Evolutionary conservation across 1,139 yeast species (phyloP).

Genomic region (Meyerozyma carpophila): DNA sequence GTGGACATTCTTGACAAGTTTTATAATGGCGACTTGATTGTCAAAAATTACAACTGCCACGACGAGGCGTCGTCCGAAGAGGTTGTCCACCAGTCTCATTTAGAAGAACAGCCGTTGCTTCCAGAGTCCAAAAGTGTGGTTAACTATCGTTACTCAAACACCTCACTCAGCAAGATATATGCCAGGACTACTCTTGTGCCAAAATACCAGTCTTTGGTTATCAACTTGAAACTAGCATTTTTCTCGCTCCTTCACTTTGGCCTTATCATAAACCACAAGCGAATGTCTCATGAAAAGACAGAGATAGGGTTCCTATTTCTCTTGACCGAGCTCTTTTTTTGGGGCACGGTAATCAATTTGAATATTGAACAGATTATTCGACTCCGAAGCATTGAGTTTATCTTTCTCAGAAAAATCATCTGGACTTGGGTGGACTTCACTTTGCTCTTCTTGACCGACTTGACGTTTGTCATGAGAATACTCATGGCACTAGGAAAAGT

Average conservation of each 20-base stretch:
- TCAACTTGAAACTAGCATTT: slow-evolving; percentile 29
- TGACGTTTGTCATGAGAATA: slow-evolving; percentile 22
- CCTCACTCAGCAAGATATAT: slow-evolving; percentile 26
- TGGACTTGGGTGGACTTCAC: slow-evolving; percentile 40
- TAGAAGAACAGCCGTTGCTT: slow-evolving; percentile 23
- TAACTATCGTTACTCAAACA: slow-evolving; percentile 30
- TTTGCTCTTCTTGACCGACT: slow-evolving; percentile 26
- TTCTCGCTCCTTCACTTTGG: slow-evolving; percentile 29
- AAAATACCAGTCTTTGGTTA: slow-evolving; percentile 39
- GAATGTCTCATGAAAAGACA: slow-evolving; percentile 4
- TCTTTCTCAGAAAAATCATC: slow-evolving; percentile 30
- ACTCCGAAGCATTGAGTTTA: slow-evolving; percentile 38
- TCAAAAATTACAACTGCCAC: slow-evolving; percentile 13
- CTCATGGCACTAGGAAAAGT: slow-evolving; percentile 8
- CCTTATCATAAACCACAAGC: slow-evolving; percentile 24
- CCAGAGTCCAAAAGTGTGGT: slow-evolving; percentile 22
- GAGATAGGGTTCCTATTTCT: slow-evolving; percentile 2
- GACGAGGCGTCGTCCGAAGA: slow-evolving; percentile 13
- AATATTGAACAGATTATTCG: slow-evolving; percentile 36
- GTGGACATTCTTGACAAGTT: slow-evolving; percentile 46
- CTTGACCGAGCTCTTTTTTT: slow-evolving; percentile 22
- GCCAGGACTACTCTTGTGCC: slow-evolving; percentile 34
- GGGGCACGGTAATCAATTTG: slow-evolving; percentile 31
- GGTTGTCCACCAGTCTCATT: slow-evolving; percentile 25
- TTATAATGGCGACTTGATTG: slow-evolving; percentile 46